Percentiles rank a stretch among this genome's conserved stretches.
These are phyloP conservation scores for Aspergillus latus DNA, from an alignment of 2,329 filamentous ascomycete species.

Conservation along the genomic window DNA sequence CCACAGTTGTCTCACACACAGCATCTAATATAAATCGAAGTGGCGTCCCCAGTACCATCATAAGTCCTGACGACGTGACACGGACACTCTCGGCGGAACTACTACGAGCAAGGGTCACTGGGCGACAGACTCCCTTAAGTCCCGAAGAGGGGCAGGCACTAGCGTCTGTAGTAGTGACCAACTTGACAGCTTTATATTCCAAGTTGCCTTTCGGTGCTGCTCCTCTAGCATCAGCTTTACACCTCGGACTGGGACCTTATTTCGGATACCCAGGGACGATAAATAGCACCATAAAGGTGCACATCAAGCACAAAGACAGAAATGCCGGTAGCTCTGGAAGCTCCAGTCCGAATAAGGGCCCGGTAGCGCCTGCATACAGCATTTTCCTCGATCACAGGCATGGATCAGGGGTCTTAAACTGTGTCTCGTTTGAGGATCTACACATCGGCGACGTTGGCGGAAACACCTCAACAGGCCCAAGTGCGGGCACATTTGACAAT, in stretches of 20 bases:
- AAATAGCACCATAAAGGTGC: slow-evolving; percentile 28
- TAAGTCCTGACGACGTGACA: slow-evolving; percentile 35
- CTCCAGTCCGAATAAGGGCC: slow-evolving; percentile 12
- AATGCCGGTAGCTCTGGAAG: slow-evolving; percentile 5
- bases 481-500: slow-evolving; percentile 10
- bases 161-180: slow-evolving; percentile 33
- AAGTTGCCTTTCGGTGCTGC: slow-evolving; percentile 25
- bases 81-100: slow-evolving; percentile 35
- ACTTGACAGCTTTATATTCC: slow-evolving; percentile 31
- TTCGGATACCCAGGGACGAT: slow-evolving; percentile 30
- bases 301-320: slow-evolving; percentile 19
- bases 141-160: slow-evolving; percentile 34
- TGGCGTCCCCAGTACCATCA: slow-evolving; percentile 10
- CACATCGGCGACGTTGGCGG: slow-evolving; percentile 9
- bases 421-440: slow-evolving; percentile 25
- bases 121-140: slow-evolving; percentile 28
- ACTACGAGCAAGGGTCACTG: slow-evolving; percentile 29
- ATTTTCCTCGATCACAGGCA: slow-evolving; percentile 30
- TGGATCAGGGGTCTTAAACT: slow-evolving; percentile 27
- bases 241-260: slow-evolving; percentile 38
- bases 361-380: slow-evolving; percentile 21
- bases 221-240: slow-evolving; percentile 33
- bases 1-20: slow-evolving; percentile 5
- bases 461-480: not conserved
- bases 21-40: slow-evolving; percentile 14